A percentile compares a stretch with the other conserved stretches of the same genome.
These are phyloP conservation scores for Aspergillus arachidicola DNA, from an alignment of 2,329 filamentous ascomycete genomes.

Conservation along the genomic window DNA sequence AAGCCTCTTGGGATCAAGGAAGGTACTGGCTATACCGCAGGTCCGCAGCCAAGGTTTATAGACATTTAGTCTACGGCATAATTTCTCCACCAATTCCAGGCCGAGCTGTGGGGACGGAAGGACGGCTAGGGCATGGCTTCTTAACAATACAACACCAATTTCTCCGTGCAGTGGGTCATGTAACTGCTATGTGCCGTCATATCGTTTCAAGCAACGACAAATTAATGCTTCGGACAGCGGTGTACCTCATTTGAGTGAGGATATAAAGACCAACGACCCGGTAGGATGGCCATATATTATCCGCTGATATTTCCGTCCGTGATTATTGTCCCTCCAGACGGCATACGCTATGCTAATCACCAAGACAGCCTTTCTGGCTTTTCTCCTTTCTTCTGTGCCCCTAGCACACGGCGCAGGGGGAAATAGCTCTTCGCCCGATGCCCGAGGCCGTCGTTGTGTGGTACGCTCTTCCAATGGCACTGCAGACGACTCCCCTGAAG, in stretches of 20 bases:
- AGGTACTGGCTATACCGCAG: no score
- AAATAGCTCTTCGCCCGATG: neutral
- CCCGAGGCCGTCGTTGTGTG: constrained; percentile 20
- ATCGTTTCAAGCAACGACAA: neutral
- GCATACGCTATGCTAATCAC: constrained; percentile 5
- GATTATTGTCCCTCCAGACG: constrained; percentile 12
- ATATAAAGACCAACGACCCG: neutral
- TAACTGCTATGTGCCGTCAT: neutral
- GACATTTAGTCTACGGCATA: neutral
- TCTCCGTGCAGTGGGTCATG: constrained; percentile 1
- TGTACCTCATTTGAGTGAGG: neutral
- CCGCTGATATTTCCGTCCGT: neutral
- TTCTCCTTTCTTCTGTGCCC: constrained; percentile 3
- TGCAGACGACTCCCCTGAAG: constrained; percentile 45
- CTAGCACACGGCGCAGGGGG: neutral
- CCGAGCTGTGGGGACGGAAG: neutral
- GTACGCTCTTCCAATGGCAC: constrained; percentile 39
- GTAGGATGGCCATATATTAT: neutral
- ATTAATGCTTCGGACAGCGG: neutral
- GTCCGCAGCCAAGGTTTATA: no score
- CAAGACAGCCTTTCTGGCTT: constrained; percentile 4
- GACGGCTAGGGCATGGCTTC: neutral
- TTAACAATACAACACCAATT: neutral
- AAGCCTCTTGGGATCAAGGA: no score
- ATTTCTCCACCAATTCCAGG: constrained; percentile 4